Percentiles rank a stretch among this genome's conserved stretches.
Conservation (phyloP, 2,329 filamentous ascomycete genomes). For the Chalaropsis thielavioides region DNA sequence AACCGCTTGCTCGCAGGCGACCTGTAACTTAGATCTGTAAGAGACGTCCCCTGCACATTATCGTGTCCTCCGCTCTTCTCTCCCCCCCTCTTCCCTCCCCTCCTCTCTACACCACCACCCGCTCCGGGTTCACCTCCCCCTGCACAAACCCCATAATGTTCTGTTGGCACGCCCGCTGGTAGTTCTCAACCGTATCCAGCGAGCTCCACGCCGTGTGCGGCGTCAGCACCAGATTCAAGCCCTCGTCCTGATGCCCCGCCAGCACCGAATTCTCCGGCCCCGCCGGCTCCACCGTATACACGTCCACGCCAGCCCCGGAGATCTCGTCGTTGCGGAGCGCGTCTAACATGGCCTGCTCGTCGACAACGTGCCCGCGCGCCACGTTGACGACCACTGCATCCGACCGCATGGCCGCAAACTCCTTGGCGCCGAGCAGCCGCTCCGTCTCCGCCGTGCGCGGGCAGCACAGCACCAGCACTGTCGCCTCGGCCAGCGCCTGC, state of each 20-base stretch:
- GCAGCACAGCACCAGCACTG: slow-evolving; percentile 71
- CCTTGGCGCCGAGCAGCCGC: slow-evolving; percentile 43
- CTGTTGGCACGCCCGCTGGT: slow-evolving; percentile 16
- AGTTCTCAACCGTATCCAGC: slow-evolving; percentile 16
- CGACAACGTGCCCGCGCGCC: slow-evolving; percentile 65
- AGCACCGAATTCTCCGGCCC: slow-evolving; percentile 20
- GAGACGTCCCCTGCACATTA: too few relatives aligned
- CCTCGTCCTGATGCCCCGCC: slow-evolving; percentile 1
- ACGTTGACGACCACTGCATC: slow-evolving; percentile 66
- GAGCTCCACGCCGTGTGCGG: slow-evolving; percentile 18
- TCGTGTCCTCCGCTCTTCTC: not conserved
- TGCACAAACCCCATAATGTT: slow-evolving; percentile 10
- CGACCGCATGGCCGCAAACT: slow-evolving; percentile 47
- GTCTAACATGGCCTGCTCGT: slow-evolving; percentile 56
- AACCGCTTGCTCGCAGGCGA: too few relatives aligned
- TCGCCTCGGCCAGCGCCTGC: slow-evolving; percentile 49
- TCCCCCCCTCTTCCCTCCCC: not conserved
- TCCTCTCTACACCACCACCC: slow-evolving; percentile 3
- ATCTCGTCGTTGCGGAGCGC: slow-evolving; percentile 58
- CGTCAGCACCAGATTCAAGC: slow-evolving; percentile 15
- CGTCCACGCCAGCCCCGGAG: slow-evolving; percentile 64
- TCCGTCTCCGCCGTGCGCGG: slow-evolving; percentile 64
- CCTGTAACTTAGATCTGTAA: too few relatives aligned
- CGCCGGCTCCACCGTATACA: slow-evolving; percentile 64
- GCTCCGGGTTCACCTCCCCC: slow-evolving; percentile 8